phyloP scores from a whole-genome alignment of 495 filamentous ascomycete species.

The Penicillium diatomitis region DNA sequence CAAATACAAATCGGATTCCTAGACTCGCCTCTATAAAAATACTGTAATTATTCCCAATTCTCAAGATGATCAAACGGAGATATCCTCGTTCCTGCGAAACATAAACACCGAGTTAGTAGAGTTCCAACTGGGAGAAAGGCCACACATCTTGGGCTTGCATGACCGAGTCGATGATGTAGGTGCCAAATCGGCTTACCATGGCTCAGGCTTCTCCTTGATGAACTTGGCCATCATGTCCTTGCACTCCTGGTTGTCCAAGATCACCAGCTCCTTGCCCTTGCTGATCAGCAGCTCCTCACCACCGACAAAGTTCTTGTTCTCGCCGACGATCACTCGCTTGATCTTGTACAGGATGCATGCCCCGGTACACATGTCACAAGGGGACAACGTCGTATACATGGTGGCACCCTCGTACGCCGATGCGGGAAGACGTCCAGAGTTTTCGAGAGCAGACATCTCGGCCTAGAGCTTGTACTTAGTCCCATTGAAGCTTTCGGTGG shows the following conservation, averaged over 20 bases:
- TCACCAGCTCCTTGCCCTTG: slow-evolving; percentile 66
- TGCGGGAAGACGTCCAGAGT: slow-evolving; percentile 66
- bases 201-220: slow-evolving; percentile 63
- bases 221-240: slow-evolving; percentile 68
- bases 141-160: not conserved
- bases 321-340: slow-evolving; percentile 72
- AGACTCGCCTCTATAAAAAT: no score
- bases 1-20: no score
- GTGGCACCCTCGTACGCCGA: slow-evolving; percentile 63
- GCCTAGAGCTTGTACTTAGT: slow-evolving; percentile 38
- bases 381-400: slow-evolving; percentile 83
- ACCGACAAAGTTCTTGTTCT: slow-evolving; percentile 71
- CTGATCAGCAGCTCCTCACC: slow-evolving; percentile 65
- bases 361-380: slow-evolving; percentile 84
- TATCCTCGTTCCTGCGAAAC: slow-evolving; percentile 62
- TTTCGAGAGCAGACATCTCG: slow-evolving; percentile 72
- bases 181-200: slow-evolving; percentile 50
- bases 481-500: not conserved
- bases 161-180: not conserved
- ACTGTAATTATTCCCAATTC: no score
- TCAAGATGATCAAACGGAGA: slow-evolving; percentile 42
- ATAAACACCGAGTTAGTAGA: slow-evolving; percentile 5
- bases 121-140: not conserved
- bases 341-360: slow-evolving; percentile 77
- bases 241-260: slow-evolving; percentile 60